These are phyloP conservation scores for Phytopythium ostracodes DNA, from an alignment of 352 stramenopile species.

Conservation along the genomic window DNA sequence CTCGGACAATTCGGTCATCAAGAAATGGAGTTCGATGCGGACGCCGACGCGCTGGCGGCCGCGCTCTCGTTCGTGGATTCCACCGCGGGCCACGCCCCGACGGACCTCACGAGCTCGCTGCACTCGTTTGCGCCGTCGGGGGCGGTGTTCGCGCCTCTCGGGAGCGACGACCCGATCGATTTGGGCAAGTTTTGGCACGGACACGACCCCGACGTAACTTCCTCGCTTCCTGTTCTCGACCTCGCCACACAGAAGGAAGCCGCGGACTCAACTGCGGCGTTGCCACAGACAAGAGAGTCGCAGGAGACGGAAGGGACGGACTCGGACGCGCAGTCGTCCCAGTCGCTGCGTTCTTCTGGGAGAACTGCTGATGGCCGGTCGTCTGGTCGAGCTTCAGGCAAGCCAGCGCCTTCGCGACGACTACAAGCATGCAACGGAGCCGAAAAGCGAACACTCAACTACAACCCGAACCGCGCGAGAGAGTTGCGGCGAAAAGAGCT, in stretches of 20 bases:
- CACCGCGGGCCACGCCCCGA: background rate
- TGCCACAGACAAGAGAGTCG: background rate
- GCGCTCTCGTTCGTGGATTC: constrained; percentile 2
- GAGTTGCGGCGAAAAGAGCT: constrained; percentile 37
- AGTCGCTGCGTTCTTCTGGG: background rate
- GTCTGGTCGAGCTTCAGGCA: background rate
- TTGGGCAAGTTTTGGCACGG: background rate
- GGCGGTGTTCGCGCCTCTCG: background rate
- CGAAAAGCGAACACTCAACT: constrained; percentile 20
- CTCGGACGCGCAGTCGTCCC: background rate
- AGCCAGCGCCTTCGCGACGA: background rate
- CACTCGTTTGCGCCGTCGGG: background rate
- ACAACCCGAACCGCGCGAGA: constrained; percentile 35
- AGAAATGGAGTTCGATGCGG: background rate
- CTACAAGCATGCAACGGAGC: background rate
- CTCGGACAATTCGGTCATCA: background rate
- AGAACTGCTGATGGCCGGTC: background rate
- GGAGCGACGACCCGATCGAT: background rate
- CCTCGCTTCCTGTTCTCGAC: background rate
- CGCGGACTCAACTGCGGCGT: background rate
- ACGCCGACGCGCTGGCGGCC: background rate
- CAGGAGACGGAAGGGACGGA: background rate
- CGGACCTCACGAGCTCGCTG: background rate
- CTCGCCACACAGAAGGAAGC: background rate
- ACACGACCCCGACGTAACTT: no score